Conservation (phyloP, 768 basidiomycete species). For the Mrakia gelida region DNA sequence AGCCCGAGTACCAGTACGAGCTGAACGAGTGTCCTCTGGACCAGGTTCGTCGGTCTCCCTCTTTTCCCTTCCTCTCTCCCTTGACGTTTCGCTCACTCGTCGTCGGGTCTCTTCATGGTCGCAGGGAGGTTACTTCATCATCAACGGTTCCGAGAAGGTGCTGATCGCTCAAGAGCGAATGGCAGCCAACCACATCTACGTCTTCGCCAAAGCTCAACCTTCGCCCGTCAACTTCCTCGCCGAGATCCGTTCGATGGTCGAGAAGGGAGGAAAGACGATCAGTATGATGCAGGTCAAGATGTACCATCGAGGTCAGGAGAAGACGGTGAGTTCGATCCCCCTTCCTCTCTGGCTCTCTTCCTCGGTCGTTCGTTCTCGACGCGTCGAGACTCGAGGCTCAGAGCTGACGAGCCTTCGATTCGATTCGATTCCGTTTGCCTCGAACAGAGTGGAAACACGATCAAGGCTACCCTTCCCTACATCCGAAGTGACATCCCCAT, state of each 20-base stretch:
- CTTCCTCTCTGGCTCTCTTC: background rate
- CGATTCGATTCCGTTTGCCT: background rate
- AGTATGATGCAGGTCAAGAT: conserved; percentile 97
- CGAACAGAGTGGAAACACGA: conserved; percentile 74
- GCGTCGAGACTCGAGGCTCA: background rate
- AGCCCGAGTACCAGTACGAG: conserved; percentile 76
- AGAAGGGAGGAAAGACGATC: conserved; percentile 96
- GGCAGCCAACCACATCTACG: conserved; percentile 99
- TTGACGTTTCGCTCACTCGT: background rate
- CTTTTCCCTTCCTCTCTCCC: background rate
- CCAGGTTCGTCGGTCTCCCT: conserved; percentile 46
- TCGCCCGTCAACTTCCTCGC: conserved; percentile 93
- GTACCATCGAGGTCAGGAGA: conserved; percentile 84
- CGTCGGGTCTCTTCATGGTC: background rate
- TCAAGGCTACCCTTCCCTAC: conserved; percentile 96
- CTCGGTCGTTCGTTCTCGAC: background rate
- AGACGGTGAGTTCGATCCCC: conserved; percentile 58
- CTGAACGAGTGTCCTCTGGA: conserved; percentile 98
- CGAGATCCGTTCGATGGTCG: conserved; percentile 94
- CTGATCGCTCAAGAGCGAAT: conserved; percentile 98
- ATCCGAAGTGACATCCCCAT: conserved; percentile 98
- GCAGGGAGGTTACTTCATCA: conserved; percentile 95
- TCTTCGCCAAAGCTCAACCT: conserved; percentile 95
- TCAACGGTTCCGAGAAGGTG: conserved; percentile 99
- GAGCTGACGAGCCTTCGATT: no score